Conservation (phyloP, 768 basidiomycete species). For the Lactarius tabidus region DNA sequence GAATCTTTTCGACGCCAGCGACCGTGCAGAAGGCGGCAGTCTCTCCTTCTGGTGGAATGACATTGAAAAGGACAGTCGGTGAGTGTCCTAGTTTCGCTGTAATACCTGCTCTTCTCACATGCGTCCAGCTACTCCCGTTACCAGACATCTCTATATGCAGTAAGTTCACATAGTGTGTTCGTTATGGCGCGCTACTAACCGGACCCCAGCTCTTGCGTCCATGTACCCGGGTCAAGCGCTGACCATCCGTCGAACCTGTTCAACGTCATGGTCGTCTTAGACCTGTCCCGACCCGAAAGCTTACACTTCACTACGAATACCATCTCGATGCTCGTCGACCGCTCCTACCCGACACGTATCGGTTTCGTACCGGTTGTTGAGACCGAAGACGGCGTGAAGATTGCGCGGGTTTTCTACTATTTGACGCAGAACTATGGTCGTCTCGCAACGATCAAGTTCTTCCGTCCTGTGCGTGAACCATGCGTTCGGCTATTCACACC, state of each 20-base stretch:
- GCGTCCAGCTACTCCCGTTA: constrained; percentile 47
- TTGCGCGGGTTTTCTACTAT: constrained; percentile 37
- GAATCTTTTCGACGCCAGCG: constrained; percentile 88
- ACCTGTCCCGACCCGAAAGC: constrained; percentile 61
- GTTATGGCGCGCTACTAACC: constrained; percentile 20
- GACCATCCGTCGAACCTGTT: constrained; percentile 72
- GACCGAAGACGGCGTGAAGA: constrained; percentile 38
- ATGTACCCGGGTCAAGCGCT: constrained; percentile 78
- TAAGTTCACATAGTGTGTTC: constrained; percentile 27
- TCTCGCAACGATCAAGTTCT: constrained; percentile 5
- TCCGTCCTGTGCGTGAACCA: constrained; percentile 3
- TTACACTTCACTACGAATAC: constrained; percentile 61
- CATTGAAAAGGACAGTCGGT: constrained; percentile 76
- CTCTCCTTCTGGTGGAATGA: constrained; percentile 89
- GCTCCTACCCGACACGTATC: constrained; percentile 75
- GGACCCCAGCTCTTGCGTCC: constrained; percentile 66
- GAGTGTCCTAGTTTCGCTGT: constrained; percentile 28
- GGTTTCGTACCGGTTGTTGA: constrained; percentile 77
- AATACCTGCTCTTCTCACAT: constrained; percentile 1
- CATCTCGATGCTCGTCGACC: constrained; percentile 65
- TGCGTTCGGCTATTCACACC: neutral
- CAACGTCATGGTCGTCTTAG: constrained; percentile 79
- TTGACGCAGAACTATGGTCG: constrained; percentile 13
- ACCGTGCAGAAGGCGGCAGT: constrained; percentile 71
- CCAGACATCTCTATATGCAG: constrained; percentile 47